Evolutionary conservation across 805 yeast species (phyloP).

Genomic region (Spencermartinsiella europaea): DNA sequence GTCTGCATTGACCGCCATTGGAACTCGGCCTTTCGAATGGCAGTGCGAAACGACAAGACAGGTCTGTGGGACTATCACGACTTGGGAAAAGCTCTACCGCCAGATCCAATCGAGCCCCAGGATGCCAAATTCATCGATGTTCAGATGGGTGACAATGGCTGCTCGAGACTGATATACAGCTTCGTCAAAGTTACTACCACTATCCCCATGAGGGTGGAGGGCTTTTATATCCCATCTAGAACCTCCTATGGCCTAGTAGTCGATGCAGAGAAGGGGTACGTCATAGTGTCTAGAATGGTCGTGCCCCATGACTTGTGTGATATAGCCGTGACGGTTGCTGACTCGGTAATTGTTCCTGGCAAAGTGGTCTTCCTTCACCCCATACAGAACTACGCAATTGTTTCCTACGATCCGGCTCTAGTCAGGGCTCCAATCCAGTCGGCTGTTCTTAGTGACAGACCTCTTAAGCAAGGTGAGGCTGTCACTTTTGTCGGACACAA

Average conservation of each 20-base stretch:
- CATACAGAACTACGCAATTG: slow-evolving; percentile 74
- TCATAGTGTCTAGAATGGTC: slow-evolving; percentile 67
- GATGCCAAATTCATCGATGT: slow-evolving; percentile 40
- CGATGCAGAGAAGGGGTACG: slow-evolving; percentile 75
- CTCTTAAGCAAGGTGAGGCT: slow-evolving; percentile 66
- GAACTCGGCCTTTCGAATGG: slow-evolving; percentile 65
- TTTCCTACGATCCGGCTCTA: slow-evolving; percentile 73
- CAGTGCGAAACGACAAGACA: slow-evolving; percentile 50
- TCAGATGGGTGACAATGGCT: slow-evolving; percentile 40
- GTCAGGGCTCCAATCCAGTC: slow-evolving; percentile 67
- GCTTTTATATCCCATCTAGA: slow-evolving; percentile 39
- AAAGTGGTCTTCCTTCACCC: slow-evolving; percentile 82
- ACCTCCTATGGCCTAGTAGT: slow-evolving; percentile 74
- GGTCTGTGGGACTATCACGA: slow-evolving; percentile 55
- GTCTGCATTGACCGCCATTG: slow-evolving; percentile 76
- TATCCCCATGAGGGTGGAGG: slow-evolving; percentile 70
- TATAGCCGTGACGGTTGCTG: slow-evolving; percentile 74
- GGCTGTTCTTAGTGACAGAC: slow-evolving; percentile 54
- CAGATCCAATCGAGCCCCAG: slow-evolving; percentile 48
- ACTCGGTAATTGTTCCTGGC: slow-evolving; percentile 75
- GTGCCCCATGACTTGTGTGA: slow-evolving; percentile 84
- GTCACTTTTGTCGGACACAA: slow-evolving; percentile 79
- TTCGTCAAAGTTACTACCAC: slow-evolving; percentile 66
- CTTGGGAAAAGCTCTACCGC: slow-evolving; percentile 45
- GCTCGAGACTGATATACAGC: slow-evolving; percentile 56